These are phyloP conservation scores for Hyphodiscus hymeniophilus DNA, from an alignment of 495 filamentous ascomycete genomes.

Conservation along the genomic window DNA sequence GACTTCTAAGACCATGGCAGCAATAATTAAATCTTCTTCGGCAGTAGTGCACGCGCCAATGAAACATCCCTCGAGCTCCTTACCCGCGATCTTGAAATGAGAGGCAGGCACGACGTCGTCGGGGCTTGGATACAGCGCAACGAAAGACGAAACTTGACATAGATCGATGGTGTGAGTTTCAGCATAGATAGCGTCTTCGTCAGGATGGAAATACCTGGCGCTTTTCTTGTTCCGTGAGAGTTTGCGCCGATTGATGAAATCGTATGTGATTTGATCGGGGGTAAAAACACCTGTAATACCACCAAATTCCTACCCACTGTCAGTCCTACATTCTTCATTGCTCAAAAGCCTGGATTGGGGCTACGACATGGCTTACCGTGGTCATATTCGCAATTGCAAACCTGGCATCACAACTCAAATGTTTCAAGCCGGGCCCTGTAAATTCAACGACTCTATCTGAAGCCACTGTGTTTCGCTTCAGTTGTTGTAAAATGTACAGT, in stretches of 20 bases:
- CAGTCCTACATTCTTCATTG: no score
- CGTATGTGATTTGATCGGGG: slow-evolving; percentile 28
- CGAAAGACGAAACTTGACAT: slow-evolving; percentile 26
- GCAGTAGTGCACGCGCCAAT: slow-evolving; percentile 44
- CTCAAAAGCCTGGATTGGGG: not conserved
- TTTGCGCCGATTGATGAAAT: slow-evolving; percentile 29
- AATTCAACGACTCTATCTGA: slow-evolving; percentile 39
- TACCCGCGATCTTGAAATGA: slow-evolving; percentile 22
- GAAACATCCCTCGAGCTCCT: slow-evolving; percentile 35
- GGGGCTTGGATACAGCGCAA: slow-evolving; percentile 35
- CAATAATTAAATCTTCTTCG: slow-evolving; percentile 38
- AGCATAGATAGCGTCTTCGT: slow-evolving; percentile 32
- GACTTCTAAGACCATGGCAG: slow-evolving; percentile 30
- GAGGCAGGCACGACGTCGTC: slow-evolving; percentile 37
- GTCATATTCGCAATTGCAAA: slow-evolving; percentile 44
- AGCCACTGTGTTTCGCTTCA: slow-evolving; percentile 39
- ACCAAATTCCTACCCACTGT: slow-evolving; percentile 32
- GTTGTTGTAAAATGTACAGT: slow-evolving; percentile 33
- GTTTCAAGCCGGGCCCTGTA: slow-evolving; percentile 27
- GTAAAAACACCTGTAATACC: slow-evolving; percentile 36
- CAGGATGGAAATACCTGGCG: slow-evolving; percentile 29
- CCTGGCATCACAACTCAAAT: slow-evolving; percentile 34
- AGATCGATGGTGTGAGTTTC: slow-evolving; percentile 32
- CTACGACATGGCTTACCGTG: slow-evolving; percentile 23
- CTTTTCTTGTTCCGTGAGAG: slow-evolving; percentile 25